Conservation (phyloP, 2,329 filamentous ascomycete genomes). For the Apiospora arundinis region DNA sequence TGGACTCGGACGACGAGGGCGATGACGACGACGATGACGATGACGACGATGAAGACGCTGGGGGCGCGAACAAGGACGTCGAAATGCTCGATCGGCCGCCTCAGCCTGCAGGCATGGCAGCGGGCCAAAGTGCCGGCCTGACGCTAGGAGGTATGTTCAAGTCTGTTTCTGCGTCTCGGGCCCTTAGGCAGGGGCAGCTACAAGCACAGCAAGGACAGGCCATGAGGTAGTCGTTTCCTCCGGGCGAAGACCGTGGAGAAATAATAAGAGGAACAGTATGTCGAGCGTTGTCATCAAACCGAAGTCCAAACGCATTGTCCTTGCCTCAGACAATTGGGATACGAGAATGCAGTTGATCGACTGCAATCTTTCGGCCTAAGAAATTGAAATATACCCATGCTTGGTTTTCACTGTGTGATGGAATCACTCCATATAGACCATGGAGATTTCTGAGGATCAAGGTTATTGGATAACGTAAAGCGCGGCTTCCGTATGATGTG, state of each 20-base stretch:
- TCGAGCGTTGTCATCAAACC: not conserved
- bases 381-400: not conserved
- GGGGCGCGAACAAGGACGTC: constrained; percentile 33
- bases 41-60: constrained; percentile 35
- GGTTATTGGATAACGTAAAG: not conserved
- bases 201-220: constrained; percentile 3
- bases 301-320: not conserved
- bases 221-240: not conserved
- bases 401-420: not conserved
- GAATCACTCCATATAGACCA: too few relatives aligned
- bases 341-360: not conserved
- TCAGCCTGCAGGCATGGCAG: not conserved
- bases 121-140: constrained; percentile 22
- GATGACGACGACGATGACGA: constrained; percentile 52
- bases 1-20: constrained; percentile 59
- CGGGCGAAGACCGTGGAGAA: not conserved
- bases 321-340: not conserved
- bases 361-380: not conserved
- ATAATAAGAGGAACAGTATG: not conserved
- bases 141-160: constrained; percentile 36
- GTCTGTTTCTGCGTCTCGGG: constrained; percentile 25
- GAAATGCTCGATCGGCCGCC: constrained; percentile 39
- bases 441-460: too few relatives aligned
- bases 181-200: not conserved
- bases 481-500: not conserved